Evolutionary conservation across 805 yeast species (phyloP).

Genomic region (Yamadazyma olivae): DNA sequence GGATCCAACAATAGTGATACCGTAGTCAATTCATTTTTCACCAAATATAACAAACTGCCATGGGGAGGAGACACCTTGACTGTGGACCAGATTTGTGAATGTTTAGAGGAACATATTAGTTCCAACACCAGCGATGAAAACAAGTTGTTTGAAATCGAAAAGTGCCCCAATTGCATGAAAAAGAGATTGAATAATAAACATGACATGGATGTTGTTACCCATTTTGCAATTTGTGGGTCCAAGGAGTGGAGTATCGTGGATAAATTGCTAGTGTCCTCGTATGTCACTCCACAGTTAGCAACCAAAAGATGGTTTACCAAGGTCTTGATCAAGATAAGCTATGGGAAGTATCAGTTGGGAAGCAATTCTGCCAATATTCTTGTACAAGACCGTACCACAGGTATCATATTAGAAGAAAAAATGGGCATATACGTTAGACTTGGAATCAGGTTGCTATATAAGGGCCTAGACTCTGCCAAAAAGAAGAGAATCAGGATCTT

Average conservation of each 20-base stretch:
- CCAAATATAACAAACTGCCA: constrained; percentile 39
- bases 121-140: constrained; percentile 17
- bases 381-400: constrained; percentile 89
- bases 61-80: constrained; percentile 56
- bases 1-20: constrained; percentile 53
- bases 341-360: constrained; percentile 74
- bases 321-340: constrained; percentile 75
- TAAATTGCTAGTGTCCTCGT: constrained; percentile 60
- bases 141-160: constrained; percentile 56
- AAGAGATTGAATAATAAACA: constrained; percentile 51
- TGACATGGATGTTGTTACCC: constrained; percentile 74
- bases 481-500: constrained; percentile 57
- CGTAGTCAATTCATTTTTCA: constrained; percentile 54
- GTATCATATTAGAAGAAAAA: constrained; percentile 87
- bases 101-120: constrained; percentile 40
- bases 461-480: constrained; percentile 65
- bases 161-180: constrained; percentile 79
- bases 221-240: constrained; percentile 81
- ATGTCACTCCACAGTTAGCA: constrained; percentile 78
- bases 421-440: constrained; percentile 85
- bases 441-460: constrained; percentile 81
- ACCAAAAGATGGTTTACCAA: constrained; percentile 87
- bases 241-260: constrained; percentile 72
- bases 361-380: constrained; percentile 90
- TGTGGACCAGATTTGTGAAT: constrained; percentile 43